Evolutionary conservation across 2,329 filamentous ascomycete species (phyloP).

Genomic region (Piedraia hortae): DNA sequence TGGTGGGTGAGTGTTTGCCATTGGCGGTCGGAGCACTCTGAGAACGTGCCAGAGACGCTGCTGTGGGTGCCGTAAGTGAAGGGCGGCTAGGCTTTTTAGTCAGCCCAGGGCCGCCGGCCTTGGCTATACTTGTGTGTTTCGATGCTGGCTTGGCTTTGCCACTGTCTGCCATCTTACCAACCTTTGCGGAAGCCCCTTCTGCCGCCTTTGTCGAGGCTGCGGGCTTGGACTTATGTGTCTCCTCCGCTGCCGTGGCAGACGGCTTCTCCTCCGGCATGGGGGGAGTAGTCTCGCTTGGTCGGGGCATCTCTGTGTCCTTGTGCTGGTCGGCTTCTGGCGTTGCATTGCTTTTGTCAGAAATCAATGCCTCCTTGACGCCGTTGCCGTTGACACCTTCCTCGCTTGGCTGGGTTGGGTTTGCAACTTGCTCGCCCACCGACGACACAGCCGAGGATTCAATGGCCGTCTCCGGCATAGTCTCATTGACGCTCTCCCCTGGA

Average conservation of each 20-base stretch:
- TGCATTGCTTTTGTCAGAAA: too few relatives aligned
- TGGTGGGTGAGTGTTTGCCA: conserved; percentile 3
- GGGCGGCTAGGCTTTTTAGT: conserved; percentile 10
- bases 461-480: conserved; percentile 17
- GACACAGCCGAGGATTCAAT: conserved; percentile 13
- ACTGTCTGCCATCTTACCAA: conserved; percentile 1
- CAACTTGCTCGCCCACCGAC: too few relatives aligned
- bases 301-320: too few relatives aligned
- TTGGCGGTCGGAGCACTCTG: conserved; percentile 3
- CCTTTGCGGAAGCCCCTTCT: neutral
- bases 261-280: too few relatives aligned
- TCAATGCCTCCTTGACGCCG: too few relatives aligned
- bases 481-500: conserved; percentile 15
- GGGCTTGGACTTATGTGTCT: conserved; percentile 15
- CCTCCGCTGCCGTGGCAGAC: conserved; percentile 17
- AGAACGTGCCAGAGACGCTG: conserved; percentile 9
- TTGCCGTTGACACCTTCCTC: conserved; percentile 1
- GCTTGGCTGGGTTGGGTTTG: conserved; percentile 1
- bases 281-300: too few relatives aligned
- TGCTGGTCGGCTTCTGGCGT: too few relatives aligned
- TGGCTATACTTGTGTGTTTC: conserved; percentile 4
- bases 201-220: conserved; percentile 12
- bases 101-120: too few relatives aligned
- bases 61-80: conserved; percentile 12
- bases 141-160: conserved; percentile 4